These are phyloP conservation scores for Debaryomycetaceae sp. DNA, from an alignment of 1,139 yeast genomes.

Conservation along the genomic window DNA sequence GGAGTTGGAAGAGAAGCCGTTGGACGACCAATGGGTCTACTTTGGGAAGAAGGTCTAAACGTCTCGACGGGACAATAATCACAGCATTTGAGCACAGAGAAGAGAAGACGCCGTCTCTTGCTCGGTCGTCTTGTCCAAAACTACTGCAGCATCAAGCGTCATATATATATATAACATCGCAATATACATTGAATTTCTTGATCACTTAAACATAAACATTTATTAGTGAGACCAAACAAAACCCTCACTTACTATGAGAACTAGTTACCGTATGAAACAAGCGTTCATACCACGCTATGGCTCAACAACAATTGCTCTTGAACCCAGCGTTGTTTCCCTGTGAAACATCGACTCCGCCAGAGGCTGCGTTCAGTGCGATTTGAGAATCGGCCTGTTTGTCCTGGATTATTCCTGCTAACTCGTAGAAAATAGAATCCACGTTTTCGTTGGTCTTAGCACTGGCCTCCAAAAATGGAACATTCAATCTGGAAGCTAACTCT, in stretches of 20 bases:
- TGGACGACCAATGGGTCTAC: constrained; percentile 71
- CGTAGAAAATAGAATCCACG: constrained; percentile 88
- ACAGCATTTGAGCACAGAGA: background rate
- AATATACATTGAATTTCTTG: background rate
- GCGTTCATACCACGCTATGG: background rate
- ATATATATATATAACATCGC: background rate
- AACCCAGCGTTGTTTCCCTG: constrained; percentile 24
- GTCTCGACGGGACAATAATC: background rate
- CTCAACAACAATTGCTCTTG: constrained; percentile 41
- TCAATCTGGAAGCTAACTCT: constrained; percentile 79
- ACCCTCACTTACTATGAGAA: background rate
- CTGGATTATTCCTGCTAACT: constrained; percentile 83
- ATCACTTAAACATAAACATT: background rate
- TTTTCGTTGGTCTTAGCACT: constrained; percentile 91
- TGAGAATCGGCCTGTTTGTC: constrained; percentile 59
- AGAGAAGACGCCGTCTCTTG: background rate
- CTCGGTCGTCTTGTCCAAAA: background rate
- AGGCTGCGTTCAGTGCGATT: constrained; percentile 18
- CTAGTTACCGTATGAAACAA: background rate
- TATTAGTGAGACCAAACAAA: background rate
- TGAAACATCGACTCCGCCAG: constrained; percentile 45
- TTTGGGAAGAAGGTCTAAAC: constrained; percentile 56
- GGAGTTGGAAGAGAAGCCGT: constrained; percentile 64
- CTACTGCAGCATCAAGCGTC: background rate
- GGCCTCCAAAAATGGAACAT: constrained; percentile 90